Evolutionary conservation across 2,329 filamentous ascomycete genomes (phyloP).

Genomic region (Magnaporthiopsis incrustans): DNA sequence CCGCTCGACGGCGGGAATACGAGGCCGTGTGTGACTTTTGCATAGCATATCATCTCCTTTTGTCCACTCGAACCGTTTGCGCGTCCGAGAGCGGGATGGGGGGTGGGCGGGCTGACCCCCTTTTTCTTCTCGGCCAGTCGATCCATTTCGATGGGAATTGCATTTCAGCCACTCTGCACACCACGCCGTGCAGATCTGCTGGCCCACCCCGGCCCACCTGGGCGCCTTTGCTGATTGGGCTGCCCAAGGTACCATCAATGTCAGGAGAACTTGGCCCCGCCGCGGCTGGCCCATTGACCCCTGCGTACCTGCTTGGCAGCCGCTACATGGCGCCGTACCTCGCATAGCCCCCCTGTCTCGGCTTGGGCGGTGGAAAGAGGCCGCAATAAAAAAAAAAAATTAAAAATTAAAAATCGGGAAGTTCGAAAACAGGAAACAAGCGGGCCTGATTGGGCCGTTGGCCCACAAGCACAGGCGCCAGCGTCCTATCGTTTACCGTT

Average conservation of each 20-base stretch:
- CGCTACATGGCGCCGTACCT: background rate
- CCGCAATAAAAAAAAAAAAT: background rate
- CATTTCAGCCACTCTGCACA: background rate
- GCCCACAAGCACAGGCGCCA: background rate
- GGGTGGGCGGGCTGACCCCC: background rate
- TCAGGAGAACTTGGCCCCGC: background rate
- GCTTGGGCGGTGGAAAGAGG: background rate
- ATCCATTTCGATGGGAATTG: background rate
- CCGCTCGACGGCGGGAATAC: background rate
- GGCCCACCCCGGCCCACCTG: background rate
- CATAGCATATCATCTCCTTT: background rate
- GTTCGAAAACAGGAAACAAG: background rate
- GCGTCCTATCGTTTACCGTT: background rate
- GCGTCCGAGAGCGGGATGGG: background rate
- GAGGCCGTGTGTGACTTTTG: background rate
- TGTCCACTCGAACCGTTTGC: background rate
- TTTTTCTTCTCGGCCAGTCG: background rate
- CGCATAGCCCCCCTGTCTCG: background rate
- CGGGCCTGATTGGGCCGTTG: background rate
- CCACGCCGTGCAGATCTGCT: background rate
- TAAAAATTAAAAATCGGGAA: background rate
- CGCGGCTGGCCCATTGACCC: background rate
- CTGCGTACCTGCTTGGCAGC: background rate
- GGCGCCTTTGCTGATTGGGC: background rate
- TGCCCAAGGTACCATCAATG: background rate